Evolutionary conservation across 805 yeast genomes (phyloP), one percentile per base, ranked within the genome.

Genomic region (Wickerhamomyces sydowiorum): DNA sequence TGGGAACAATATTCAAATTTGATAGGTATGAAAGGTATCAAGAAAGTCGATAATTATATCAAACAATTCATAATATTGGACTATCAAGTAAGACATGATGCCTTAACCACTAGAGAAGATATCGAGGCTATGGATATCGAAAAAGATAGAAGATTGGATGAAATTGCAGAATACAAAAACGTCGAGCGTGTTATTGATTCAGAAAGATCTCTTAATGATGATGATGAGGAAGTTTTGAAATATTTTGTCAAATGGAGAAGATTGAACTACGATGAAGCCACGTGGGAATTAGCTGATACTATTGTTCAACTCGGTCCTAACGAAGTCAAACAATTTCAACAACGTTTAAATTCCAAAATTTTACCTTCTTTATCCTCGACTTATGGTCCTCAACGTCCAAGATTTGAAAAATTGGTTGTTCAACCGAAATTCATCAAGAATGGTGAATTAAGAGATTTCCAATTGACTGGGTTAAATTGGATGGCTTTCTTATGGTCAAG

Each of bases 401-500:
- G 82, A 40, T 93, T 93, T 62, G 96, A 88, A 61, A 93, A 91
- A 59, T 70, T 93, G 40, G 75, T 76, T 23, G 74, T 73, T 41
- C 99, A 93, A 65, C 99, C 99, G 1, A 72, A 81, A 13, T 93
- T 84, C 57, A 82, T 93, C 50, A 89, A 89, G 60, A 82, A 84
- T 56, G 96, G 97, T 39, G 93, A 85, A 61, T 73, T 93, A 49
- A 79, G 99, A 61, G 99, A 93, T 67, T 93, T 93, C 76, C 99
- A 93, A 69, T 74, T 93, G 61, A 93, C 99, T 0, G 99, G 99
- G 43, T 75, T 93, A 48, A 93, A 93, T 64, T 93, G 99, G 99
- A 93, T 93, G 99, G 99, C 99, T 0, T 93, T 91, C 61, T 69
- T 93, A 47, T 93, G 99, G 99, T 87, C 96, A 4, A 78, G 97